Evolutionary conservation across 129 eudicot genomes (phyloP).

Genomic region (Escallonia rubra): DNA sequence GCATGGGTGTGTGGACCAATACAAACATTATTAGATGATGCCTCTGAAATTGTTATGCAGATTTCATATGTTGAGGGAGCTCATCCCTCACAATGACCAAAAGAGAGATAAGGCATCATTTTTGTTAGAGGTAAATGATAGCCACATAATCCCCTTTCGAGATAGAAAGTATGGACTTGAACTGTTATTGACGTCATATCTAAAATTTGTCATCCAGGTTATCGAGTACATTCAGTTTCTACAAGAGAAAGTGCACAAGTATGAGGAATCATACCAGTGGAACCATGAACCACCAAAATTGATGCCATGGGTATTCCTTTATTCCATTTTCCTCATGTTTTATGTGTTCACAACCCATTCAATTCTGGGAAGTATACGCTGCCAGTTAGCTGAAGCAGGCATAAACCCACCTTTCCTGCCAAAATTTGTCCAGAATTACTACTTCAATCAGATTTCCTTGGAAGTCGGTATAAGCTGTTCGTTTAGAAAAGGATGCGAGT

Average conservation of each 20-base stretch:
- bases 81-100: slow-evolving; percentile 84
- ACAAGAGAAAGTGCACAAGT: slow-evolving; percentile 83
- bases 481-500: too few species aligned
- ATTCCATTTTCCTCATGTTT: too few species aligned
- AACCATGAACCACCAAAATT: slow-evolving; percentile 46
- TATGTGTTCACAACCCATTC: too few species aligned
- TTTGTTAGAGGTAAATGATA: slow-evolving; percentile 57
- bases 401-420: too few species aligned
- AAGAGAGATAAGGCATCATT: slow-evolving; percentile 99
- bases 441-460: too few species aligned
- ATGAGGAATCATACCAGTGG: slow-evolving; percentile 68
- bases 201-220: slow-evolving; percentile 41
- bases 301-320: slow-evolving; percentile 42
- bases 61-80: slow-evolving; percentile 85
- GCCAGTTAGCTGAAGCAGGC: too few species aligned
- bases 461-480: too few species aligned
- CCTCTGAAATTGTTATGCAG: slow-evolving; percentile 30
- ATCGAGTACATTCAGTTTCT: slow-evolving; percentile 83
- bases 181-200: not conserved
- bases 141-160: not conserved
- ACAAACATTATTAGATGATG: too few species aligned
- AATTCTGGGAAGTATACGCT: too few species aligned
- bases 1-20: too few species aligned
- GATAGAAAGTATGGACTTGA: not conserved
- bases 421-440: too few species aligned